Conservation (phyloP, 768 basidiomycete genomes). For the Phlegmacium glaucopus region DNA sequence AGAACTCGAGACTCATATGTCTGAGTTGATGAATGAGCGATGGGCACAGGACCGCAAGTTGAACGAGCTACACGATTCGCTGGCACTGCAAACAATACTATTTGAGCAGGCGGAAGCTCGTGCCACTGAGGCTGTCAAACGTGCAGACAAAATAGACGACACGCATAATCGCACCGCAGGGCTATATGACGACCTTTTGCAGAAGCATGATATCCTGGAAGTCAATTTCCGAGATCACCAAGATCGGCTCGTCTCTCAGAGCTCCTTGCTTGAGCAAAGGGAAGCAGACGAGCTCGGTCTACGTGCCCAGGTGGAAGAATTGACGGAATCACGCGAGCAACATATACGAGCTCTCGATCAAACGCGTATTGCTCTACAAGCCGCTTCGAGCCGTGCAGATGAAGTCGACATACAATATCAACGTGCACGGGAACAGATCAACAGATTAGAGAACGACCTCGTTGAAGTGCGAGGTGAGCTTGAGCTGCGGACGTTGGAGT, state of each 20-base stretch:
- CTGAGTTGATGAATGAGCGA: constrained; percentile 58
- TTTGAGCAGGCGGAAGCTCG: constrained; percentile 79
- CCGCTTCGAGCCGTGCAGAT: constrained; percentile 71
- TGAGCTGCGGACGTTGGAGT: constrained; percentile 70
- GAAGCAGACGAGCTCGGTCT: constrained; percentile 73
- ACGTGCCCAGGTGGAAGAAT: constrained; percentile 68
- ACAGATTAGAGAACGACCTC: constrained; percentile 70
- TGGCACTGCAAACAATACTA: constrained; percentile 74
- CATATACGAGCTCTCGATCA: constrained; percentile 89
- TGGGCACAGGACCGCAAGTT: constrained; percentile 67
- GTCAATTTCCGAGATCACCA: constrained; percentile 69
- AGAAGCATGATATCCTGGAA: constrained; percentile 58
- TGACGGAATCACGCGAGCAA: constrained; percentile 69
- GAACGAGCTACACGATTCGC: constrained; percentile 65
- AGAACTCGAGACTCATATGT: constrained; percentile 72
- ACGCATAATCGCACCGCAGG: constrained; percentile 60
- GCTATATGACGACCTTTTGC: constrained; percentile 69
- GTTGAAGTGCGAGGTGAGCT: constrained; percentile 79
- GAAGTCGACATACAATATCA: constrained; percentile 77
- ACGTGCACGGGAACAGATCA: constrained; percentile 65
- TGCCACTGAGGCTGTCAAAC: constrained; percentile 67
- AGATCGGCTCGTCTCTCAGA: constrained; percentile 69
- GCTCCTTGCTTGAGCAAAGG: constrained; percentile 70
- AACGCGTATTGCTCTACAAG: constrained; percentile 70
- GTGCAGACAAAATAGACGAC: constrained; percentile 72